A percentile compares a stretch with the other conserved stretches of the same genome.
phyloP scores from a whole-genome alignment of 2,329 filamentous ascomycete species.

The Ophiostoma sp. region DNA sequence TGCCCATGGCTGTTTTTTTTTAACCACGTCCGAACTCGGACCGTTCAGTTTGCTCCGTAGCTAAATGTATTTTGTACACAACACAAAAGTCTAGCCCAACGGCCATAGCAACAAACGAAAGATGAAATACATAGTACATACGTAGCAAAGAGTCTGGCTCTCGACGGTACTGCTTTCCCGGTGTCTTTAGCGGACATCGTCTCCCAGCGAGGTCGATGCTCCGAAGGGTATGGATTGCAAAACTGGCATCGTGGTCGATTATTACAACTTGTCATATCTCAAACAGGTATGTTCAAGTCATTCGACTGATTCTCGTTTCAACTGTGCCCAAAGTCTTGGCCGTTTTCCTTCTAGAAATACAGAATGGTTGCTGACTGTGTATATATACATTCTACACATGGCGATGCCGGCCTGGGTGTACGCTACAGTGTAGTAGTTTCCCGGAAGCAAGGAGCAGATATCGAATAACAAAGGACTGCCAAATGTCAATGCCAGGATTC shows the following conservation, averaged over 20 bases:
- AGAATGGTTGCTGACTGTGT: not conserved
- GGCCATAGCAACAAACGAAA: not conserved
- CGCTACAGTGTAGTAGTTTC: too few relatives aligned
- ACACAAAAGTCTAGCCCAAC: not conserved
- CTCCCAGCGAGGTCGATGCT: not conserved
- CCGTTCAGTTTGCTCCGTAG: not conserved
- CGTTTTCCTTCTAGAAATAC: not conserved
- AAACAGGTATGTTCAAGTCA: not conserved
- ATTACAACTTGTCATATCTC: not conserved
- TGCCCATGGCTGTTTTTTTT: not conserved
- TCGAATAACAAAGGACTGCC: not conserved
- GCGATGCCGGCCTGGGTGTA: not conserved
- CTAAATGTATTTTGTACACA: not conserved
- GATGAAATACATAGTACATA: too few relatives aligned
- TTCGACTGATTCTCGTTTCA: not conserved
- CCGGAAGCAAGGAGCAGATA: not conserved
- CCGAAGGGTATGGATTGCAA: not conserved
- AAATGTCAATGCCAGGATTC: not conserved
- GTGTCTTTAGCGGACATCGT: not conserved
- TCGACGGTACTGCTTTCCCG: not conserved
- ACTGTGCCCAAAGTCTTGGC: not conserved
- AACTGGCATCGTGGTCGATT: not conserved
- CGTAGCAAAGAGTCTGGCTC: not conserved
- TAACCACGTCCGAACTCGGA: not conserved
- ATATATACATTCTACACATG: constrained; percentile 3